These are phyloP conservation scores for Chrysoporthe cubensis DNA, from an alignment of 2,329 filamentous ascomycete species.

Conservation along the genomic window DNA sequence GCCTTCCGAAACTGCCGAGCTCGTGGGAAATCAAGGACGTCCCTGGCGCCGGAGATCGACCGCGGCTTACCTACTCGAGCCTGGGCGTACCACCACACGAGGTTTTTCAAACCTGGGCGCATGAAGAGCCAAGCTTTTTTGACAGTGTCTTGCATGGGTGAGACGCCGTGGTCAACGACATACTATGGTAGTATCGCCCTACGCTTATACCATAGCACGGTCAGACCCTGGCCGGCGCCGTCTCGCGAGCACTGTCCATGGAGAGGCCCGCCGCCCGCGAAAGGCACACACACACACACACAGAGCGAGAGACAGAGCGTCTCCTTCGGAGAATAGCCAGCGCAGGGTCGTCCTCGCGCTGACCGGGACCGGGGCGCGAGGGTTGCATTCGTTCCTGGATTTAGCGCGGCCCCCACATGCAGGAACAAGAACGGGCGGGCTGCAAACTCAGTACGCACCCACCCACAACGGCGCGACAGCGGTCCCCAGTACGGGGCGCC, in stretches of 20 bases:
- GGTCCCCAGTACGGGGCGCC: neutral
- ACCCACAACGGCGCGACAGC: too few relatives aligned
- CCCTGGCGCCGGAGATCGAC: neutral
- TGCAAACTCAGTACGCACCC: too few relatives aligned
- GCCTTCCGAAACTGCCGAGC: neutral
- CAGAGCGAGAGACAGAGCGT: too few relatives aligned
- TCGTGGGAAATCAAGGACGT: neutral
- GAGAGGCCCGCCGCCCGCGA: too few relatives aligned
- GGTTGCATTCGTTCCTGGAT: conserved; percentile 14
- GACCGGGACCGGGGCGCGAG: neutral
- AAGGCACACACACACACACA: too few relatives aligned
- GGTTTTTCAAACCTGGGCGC: neutral
- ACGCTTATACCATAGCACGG: too few relatives aligned
- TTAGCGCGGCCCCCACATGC: conserved; percentile 16
- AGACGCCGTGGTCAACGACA: neutral
- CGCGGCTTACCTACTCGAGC: neutral
- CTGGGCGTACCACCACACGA: neutral
- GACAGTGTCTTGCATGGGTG: neutral
- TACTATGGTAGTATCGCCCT: too few relatives aligned
- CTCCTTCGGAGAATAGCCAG: neutral
- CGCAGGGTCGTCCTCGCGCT: neutral
- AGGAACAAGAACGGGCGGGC: conserved; percentile 10
- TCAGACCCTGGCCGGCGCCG: too few relatives aligned
- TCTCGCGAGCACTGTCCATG: too few relatives aligned
- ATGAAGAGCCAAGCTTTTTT: neutral